phyloP scores from a whole-genome alignment of 345 rosid genomes.

The Eucalyptus marginata region DNA sequence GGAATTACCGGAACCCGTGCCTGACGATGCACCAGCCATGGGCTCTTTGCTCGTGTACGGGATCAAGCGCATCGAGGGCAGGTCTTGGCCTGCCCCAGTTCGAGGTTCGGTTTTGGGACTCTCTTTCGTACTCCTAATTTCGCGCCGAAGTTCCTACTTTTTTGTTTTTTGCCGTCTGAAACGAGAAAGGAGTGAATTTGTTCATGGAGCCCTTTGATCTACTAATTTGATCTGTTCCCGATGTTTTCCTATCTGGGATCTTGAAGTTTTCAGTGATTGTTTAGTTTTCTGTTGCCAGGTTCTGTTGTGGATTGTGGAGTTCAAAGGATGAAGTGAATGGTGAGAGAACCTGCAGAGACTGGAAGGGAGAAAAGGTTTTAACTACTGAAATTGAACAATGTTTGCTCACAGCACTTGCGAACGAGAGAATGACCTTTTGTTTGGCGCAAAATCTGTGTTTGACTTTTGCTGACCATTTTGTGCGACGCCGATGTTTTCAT shows the following conservation, averaged over 20 bases:
- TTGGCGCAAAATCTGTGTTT: background rate
- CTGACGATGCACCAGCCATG: constrained; percentile 95
- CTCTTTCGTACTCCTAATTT: background rate
- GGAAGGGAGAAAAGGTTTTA: background rate
- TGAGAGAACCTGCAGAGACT: background rate
- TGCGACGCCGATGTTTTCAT: background rate
- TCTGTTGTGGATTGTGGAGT: background rate
- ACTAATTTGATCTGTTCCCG: background rate
- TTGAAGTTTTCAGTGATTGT: background rate
- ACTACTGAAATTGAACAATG: background rate
- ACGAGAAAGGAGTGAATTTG: background rate
- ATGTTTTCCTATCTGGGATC: background rate
- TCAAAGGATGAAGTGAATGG: background rate
- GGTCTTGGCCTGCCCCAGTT: constrained; percentile 89
- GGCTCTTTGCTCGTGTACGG: constrained; percentile 85
- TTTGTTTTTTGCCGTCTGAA: background rate
- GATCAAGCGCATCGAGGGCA: constrained; percentile 90
- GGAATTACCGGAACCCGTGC: constrained; percentile 65
- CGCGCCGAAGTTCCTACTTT: background rate
- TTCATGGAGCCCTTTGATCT: background rate
- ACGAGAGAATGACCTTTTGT: background rate
- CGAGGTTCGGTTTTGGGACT: constrained; percentile 22
- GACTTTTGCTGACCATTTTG: background rate
- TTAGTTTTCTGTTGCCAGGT: background rate
- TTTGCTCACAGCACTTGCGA: background rate